These are phyloP conservation scores for Brassica cretica DNA, from an alignment of 345 rosid species.

Conservation along the genomic window DNA sequence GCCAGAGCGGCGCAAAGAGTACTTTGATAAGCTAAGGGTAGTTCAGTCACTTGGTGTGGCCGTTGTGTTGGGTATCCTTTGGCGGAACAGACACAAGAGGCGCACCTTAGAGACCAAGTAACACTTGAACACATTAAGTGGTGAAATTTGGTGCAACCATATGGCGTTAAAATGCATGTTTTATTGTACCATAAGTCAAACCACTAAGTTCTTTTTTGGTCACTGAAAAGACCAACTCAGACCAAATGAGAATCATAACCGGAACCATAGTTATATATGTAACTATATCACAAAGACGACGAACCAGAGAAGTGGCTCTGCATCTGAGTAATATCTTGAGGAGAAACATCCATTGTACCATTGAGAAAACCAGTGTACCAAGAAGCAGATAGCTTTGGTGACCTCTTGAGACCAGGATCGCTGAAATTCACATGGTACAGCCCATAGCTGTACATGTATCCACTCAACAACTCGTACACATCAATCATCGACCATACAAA, in stretches of 20 bases:
- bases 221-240: no score
- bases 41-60: slow-evolving; percentile 87
- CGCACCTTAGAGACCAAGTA: slow-evolving; percentile 94
- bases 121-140: neutral
- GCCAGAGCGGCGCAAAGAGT: slow-evolving; percentile 78
- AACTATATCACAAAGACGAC: neutral
- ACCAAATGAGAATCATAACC: no score
- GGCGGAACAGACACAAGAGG: slow-evolving; percentile 88
- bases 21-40: slow-evolving; percentile 80
- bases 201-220: no score
- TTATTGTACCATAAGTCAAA: no score
- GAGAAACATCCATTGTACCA: neutral
- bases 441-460: neutral
- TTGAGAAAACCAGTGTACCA: slow-evolving; percentile 2
- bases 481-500: neutral
- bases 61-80: slow-evolving; percentile 81
- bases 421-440: neutral
- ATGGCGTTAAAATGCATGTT: no score
- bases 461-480: neutral
- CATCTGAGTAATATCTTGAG: neutral
- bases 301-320: neutral
- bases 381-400: neutral
- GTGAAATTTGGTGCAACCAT: no score
- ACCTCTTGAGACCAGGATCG: neutral
- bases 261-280: neutral